Evolutionary conservation across 2,329 filamentous ascomycete species (phyloP), one percentile per base, ranked within the genome.

Genomic region (Aspergillus sp.): DNA sequence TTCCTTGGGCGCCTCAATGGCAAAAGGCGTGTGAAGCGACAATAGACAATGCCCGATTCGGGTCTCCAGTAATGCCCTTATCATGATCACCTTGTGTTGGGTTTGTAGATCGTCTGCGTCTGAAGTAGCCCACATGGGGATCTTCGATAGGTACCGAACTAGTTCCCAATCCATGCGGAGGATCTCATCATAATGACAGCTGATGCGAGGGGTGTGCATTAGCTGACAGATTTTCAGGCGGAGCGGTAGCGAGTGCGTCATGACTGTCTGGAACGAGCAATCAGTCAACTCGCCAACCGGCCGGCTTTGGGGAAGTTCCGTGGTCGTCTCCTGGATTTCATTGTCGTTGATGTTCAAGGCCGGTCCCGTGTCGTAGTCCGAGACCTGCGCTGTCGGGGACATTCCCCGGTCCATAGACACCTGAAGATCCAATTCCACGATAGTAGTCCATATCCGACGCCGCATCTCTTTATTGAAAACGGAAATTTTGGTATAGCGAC

Each of bases 361-460:
- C 4, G 72, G 61, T 7, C 67, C 64, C 3, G 70, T 71, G 50
- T 82, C 78, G 49, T 75, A 78, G 45, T 73, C 68, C 1, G 62
- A 61, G 10, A 62, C 59, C 39, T 69, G 68, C 12, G 74, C 48
- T 1, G 65, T 67, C 35, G 78, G 74, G 2, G 75, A 72, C 65
- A 82, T 75, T 1, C 80, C 80, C 10, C 71, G 69, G 51, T 81
- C 77, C 12, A 81, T 63, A 1, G 77, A 76, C 0, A 76, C 70
- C 53, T 81, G 78, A 2, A 81, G 59, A 47, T 82, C 79, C 22
- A 82, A 61, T 53, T 82, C 78, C 7, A 77, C 62, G 7, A 81
- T 76, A 1, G 79, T 80, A 2, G 69, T 70, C 80, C 80, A 83
- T 2, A 83, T 63, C 39, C 79, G 70, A 45, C 76, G 70, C 45